Base-by-base conservation (phyloP, 176 grass and related monocot genomes). In the Puccinellia tenuiflora region DNA sequence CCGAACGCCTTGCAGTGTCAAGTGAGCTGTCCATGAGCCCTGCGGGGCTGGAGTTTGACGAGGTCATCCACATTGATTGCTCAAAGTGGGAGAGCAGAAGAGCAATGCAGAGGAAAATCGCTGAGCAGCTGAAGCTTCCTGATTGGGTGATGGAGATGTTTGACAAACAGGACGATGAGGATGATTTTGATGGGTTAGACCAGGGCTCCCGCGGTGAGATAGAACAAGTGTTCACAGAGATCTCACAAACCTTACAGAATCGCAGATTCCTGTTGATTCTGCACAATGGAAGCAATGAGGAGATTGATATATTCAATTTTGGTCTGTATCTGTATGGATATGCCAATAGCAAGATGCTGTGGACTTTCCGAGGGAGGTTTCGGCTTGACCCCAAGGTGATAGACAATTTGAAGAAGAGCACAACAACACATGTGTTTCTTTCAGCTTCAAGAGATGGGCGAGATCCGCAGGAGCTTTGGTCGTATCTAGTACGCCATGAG, bases 341-440 rank as follows among this genome's bases (percentile, higher is more conserved):
- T 74, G 29, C 46, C 0, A 30, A 50, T 31, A 84, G 34, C 71
- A 76, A 76, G 60, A 63, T 63, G 60, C 0, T 63, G 60, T 63
- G 60, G 60, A 63, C 60, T 63, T 63, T 63, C 29, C 56, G 21
- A 76, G 82, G 82, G 17, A 20, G 82, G 2, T 84, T 85, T 35
- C 33, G 61, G 11, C n/a, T n/a, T 13, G 66, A 85, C 5, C 71
- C 81, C 10, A 64, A 59, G 43, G 18, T 7, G 1, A 64, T 28
- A 17, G 72, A 65, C 5, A 61, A 31, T 1, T 1, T 6, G 22
- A 73, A 34, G 62, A 69, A 34, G 62, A 78, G 50, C 37, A 69
- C 10, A 9, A 40, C 3, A 2, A 78, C 75, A 18, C 0, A 47
- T n/a, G 2, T 79, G 16, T 1, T 84, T 29, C 6, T 84, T 3